Conservation (phyloP, 305 asterid genomes). For the Plantago coronopus region DNA sequence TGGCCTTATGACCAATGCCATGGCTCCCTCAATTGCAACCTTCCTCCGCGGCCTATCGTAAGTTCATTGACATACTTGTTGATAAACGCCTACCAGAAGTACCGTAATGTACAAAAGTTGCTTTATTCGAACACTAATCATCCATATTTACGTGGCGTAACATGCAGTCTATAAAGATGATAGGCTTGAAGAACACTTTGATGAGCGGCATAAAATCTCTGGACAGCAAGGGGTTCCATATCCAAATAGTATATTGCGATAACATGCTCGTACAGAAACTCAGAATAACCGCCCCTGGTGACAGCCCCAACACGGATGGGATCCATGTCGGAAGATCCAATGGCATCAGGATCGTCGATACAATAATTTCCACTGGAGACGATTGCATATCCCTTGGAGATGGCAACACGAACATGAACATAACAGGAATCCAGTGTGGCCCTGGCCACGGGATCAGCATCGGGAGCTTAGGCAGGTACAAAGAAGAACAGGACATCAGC, state of each 20-base stretch:
- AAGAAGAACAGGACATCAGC: background rate
- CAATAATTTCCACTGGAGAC: constrained; percentile 33
- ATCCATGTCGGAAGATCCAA: constrained; percentile 29
- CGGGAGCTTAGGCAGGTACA: constrained; percentile 38
- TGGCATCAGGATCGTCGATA: background rate
- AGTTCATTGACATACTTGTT: background rate
- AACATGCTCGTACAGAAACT: constrained; percentile 5
- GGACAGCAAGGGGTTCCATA: constrained; percentile 38
- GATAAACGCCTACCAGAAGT: too few species aligned
- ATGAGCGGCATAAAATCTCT: background rate
- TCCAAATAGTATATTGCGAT: background rate
- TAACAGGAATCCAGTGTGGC: constrained; percentile 28
- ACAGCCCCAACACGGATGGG: constrained; percentile 44
- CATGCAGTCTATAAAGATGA: background rate
- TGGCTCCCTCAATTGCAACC: background rate
- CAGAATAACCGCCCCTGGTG: constrained; percentile 23
- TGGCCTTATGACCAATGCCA: background rate
- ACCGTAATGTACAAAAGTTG: too few species aligned
- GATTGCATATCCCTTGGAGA: constrained; percentile 40
- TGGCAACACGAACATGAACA: constrained; percentile 19
- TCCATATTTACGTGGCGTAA: too few species aligned
- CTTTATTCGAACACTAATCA: too few species aligned
- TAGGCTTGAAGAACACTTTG: background rate
- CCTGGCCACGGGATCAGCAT: constrained; percentile 51
- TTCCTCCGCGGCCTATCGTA: constrained; percentile 1